Conservation (phyloP, 176 grass and related monocot species). For the Musa beccarii region DNA sequence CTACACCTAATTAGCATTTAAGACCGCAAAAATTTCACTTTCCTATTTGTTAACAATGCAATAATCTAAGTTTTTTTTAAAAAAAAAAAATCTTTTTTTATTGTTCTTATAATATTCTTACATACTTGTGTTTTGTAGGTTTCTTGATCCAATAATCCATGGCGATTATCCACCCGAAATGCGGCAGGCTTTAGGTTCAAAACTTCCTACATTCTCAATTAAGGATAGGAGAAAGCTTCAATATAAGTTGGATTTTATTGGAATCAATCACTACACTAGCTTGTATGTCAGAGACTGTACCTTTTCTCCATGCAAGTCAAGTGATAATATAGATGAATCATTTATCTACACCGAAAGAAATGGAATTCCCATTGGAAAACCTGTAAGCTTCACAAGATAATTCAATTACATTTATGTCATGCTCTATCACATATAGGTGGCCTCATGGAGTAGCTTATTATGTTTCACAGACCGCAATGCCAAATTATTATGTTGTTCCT, state of each 20-base stretch:
- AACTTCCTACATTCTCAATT: conserved; percentile 40
- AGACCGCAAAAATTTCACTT: no score
- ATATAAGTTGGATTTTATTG: conserved; percentile 46
- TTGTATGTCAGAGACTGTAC: conserved; percentile 48
- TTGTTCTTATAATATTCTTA: no score
- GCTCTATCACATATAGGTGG: no score
- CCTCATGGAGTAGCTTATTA: no score
- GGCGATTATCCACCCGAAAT: conserved; percentile 49
- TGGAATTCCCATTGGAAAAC: conserved; percentile 29
- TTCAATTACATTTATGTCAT: no score
- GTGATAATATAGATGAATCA: conserved; percentile 25
- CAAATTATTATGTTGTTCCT: conserved; percentile 44
- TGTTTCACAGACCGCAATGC: conserved; percentile 47
- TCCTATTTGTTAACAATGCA: no score
- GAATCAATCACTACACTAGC: conserved; percentile 48
- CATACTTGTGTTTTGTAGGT: conserved; percentile 23
- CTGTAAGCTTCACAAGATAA: conserved; percentile 17
- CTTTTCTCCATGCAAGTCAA: conserved; percentile 29
- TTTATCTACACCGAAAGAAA: conserved; percentile 14
- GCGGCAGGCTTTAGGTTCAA: conserved; percentile 26
- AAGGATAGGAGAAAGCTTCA: conserved; percentile 29
- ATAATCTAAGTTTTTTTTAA: no score
- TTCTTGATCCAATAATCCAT: conserved; percentile 46
- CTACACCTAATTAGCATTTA: no score
- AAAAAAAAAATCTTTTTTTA: no score